A percentile compares a stretch with the other conserved stretches of the same genome.
Evolutionary conservation across 73 alveolate genomes (phyloP).

Genomic region (Paramecium caudatum): DNA sequence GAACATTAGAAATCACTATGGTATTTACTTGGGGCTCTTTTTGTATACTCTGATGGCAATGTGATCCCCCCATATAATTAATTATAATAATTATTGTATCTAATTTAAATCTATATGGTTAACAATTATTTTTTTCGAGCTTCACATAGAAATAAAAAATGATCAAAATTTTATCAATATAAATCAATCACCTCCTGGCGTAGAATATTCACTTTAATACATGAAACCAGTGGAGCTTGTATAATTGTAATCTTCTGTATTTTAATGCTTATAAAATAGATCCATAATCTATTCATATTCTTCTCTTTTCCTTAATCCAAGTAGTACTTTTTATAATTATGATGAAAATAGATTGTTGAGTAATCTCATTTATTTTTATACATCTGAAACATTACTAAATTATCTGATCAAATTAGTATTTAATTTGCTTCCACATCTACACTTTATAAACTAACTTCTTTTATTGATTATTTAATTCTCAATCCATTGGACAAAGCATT

Average conservation of each 20-base stretch:
- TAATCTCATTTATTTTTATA: not conserved
- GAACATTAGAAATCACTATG: no score
- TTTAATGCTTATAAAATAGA: not conserved
- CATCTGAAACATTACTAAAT: not conserved
- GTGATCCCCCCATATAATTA: no score
- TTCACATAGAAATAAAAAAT: no score
- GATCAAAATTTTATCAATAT: no score
- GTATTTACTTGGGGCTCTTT: no score
- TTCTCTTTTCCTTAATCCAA: not conserved
- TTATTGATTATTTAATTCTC: not conserved
- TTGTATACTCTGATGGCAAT: no score
- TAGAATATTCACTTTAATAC: conserved; percentile 20
- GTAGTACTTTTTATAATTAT: not conserved
- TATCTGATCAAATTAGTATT: not conserved
- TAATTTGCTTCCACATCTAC: conserved; percentile 21
- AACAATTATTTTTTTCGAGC: no score
- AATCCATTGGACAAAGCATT: not conserved
- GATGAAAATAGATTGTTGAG: not conserved
- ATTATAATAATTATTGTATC: no score
- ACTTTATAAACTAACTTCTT: not conserved
- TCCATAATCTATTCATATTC: not conserved
- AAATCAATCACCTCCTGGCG: conserved; percentile 46
- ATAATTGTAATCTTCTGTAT: conserved; percentile 5
- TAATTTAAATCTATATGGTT: no score
- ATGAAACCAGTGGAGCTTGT: not conserved